These are phyloP conservation scores for Epichloe sibirici DNA, from an alignment of 2,329 filamentous ascomycete genomes.

Conservation along the genomic window DNA sequence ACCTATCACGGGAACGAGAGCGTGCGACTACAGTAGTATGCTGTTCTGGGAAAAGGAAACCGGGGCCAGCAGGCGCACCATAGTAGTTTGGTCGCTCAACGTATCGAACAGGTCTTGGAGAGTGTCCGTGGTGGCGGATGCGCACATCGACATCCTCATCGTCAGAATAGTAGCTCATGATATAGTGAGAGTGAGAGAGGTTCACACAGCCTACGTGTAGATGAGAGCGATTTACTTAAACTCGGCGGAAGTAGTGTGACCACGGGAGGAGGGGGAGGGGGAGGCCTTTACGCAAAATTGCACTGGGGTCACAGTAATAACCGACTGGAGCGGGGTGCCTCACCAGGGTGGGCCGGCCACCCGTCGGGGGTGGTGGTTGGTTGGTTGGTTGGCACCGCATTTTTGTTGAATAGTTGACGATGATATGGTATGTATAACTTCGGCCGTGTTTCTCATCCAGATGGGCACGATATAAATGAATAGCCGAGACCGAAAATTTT, in stretches of 20 bases:
- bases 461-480: too few species aligned
- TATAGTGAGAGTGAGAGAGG: background rate
- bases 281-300: too few species aligned
- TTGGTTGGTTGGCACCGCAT: too few species aligned
- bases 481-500: too few species aligned
- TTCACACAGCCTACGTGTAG: background rate
- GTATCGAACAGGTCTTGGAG: conserved; percentile 31
- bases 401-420: too few species aligned
- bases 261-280: too few species aligned
- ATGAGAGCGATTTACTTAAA: too few species aligned
- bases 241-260: too few species aligned
- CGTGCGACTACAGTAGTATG: conserved; percentile 33
- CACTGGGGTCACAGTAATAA: background rate
- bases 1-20: conserved; percentile 26
- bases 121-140: conserved; percentile 29
- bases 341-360: background rate
- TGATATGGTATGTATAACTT: too few species aligned
- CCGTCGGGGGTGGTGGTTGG: too few species aligned
- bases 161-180: conserved; percentile 31
- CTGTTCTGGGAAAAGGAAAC: conserved; percentile 32
- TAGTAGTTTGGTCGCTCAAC: conserved; percentile 30
- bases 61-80: conserved; percentile 27
- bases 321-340: conserved; percentile 2
- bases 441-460: too few species aligned
- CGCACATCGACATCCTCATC: conserved; percentile 45